Base-by-base conservation (phyloP, 495 filamentous ascomycete species). In the Daldinia loculata region DNA sequence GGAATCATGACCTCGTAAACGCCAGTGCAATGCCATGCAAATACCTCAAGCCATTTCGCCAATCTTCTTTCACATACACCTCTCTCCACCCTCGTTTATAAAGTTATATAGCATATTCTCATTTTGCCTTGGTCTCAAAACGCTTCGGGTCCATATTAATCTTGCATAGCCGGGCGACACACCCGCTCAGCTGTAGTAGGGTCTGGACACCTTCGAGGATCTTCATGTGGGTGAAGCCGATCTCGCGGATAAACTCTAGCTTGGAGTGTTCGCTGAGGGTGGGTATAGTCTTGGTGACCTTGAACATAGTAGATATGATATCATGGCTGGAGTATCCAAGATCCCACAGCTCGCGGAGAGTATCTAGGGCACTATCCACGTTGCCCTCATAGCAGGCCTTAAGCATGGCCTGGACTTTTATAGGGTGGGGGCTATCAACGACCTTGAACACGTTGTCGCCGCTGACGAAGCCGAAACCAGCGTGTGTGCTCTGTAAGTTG, bases 191-290 rank as follows among this genome's bases (percentile, higher is more conserved):
- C 77, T 99, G 95, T 61, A 98, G 87, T 45, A 97, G 82, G 3
- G 95, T 98, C 82, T 97, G 94, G 56, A 99, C 93, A 24, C 95
- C 95, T 70, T 99, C 95, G 43, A 98, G 82, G 59, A 99, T 95
- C 72, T 96, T 92, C 95, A 99, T 99, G 76, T 99, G 95, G 15
- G 96, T 97, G 79, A 99, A 99, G 15, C 95, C 95, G 78, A 99
- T 98, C 80, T 98, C 96, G 79, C 91, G 92, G 74, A 98, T 96
- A 70, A 99, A 98, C 76, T 97, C 93, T 60, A 99, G 81, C 80
- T 97, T 95, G 22, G 93, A 86, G 79, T 98, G 93, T 82, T 99
- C 95, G 56, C 92, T 94, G 48, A 99, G 82, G 2, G 89, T 90
- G 1, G 91, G 89, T 48, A 97, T 92, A 4, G 93, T 95, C 83